Percentiles rank a stretch among this genome's conserved stretches.
Evolutionary conservation across 2,329 filamentous ascomycete species (phyloP).

Genomic region (Apiospora arundinis): DNA sequence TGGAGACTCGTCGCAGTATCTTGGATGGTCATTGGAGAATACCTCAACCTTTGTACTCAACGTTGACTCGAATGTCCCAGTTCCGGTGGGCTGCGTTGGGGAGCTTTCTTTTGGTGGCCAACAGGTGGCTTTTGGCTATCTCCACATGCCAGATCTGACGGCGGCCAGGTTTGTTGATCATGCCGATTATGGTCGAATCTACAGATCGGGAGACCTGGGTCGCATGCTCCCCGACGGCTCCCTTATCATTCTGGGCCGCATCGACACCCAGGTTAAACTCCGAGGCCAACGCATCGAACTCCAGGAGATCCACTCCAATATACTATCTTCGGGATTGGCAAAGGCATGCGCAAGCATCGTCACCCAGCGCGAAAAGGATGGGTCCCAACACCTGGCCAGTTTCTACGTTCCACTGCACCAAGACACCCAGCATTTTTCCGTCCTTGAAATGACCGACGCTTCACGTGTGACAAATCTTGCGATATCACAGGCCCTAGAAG

Average conservation of each 20-base stretch:
- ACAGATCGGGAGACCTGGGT: constrained; percentile 83
- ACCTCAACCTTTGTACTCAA: constrained; percentile 74
- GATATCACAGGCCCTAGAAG: constrained; percentile 62
- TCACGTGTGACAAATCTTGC: constrained; percentile 42
- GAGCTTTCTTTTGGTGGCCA: constrained; percentile 88
- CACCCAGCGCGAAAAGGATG: constrained; percentile 46
- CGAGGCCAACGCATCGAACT: constrained; percentile 82
- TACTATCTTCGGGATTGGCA: constrained; percentile 60
- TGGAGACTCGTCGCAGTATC: constrained; percentile 70
- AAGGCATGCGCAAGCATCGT: constrained; percentile 71
- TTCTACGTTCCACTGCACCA: constrained; percentile 67
- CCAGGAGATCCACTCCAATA: constrained; percentile 71
- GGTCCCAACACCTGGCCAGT: constrained; percentile 63
- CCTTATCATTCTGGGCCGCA: constrained; percentile 73
- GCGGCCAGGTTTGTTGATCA: constrained; percentile 73
- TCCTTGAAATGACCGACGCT: constrained; percentile 45
- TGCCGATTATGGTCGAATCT: constrained; percentile 72
- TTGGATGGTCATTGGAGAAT: constrained; percentile 77
- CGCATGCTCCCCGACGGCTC: constrained; percentile 79
- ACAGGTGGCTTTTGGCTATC: constrained; percentile 76
- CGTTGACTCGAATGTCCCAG: constrained; percentile 51
- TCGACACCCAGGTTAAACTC: constrained; percentile 83
- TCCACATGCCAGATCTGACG: constrained; percentile 69
- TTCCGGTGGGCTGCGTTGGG: constrained; percentile 76
- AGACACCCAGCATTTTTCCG: constrained; percentile 37